Evolutionary conservation across 305 asterid species (phyloP).

Genomic region (Withania somnifera): DNA sequence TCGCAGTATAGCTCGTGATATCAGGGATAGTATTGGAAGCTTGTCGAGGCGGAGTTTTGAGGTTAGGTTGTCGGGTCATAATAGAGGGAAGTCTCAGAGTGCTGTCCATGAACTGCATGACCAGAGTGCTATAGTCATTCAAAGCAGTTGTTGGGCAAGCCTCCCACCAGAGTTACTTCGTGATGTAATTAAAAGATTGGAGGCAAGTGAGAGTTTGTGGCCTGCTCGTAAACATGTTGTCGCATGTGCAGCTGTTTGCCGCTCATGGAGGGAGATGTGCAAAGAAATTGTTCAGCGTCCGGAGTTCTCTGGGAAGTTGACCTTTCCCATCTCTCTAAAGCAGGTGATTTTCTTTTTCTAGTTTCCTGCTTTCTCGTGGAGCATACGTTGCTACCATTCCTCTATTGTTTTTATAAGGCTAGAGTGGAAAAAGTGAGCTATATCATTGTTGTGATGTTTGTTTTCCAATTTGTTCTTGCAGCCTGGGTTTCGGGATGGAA

Average conservation of each 20-base stretch:
- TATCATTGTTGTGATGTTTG: not conserved
- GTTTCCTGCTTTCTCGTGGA: not conserved
- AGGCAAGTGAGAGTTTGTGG: constrained; percentile 74
- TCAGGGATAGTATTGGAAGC: constrained; percentile 76
- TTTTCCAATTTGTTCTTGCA: constrained; percentile 21
- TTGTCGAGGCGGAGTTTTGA: constrained; percentile 69
- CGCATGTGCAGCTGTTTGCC: constrained; percentile 70
- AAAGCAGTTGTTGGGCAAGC: constrained; percentile 80
- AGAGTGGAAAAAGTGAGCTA: not conserved
- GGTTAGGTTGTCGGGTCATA: constrained; percentile 35
- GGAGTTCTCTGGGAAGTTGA: constrained; percentile 71
- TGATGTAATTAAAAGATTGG: constrained; percentile 74
- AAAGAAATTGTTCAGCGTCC: constrained; percentile 73
- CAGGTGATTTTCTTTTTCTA: constrained; percentile 38
- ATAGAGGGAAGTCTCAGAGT: constrained; percentile 57
- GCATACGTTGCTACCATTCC: not conserved
- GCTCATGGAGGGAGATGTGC: constrained; percentile 63
- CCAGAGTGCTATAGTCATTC: constrained; percentile 41
- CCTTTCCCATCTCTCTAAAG: constrained; percentile 68
- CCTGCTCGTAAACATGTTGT: constrained; percentile 70
- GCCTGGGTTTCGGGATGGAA: constrained; percentile 85
- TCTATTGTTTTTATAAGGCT: not conserved
- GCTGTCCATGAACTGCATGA: constrained; percentile 74
- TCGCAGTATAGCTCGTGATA: constrained; percentile 74
- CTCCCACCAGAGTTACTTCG: constrained; percentile 86